Evolutionary conservation across 179 eudicot species (phyloP).

Genomic region (Corrigiola litoralis): DNA sequence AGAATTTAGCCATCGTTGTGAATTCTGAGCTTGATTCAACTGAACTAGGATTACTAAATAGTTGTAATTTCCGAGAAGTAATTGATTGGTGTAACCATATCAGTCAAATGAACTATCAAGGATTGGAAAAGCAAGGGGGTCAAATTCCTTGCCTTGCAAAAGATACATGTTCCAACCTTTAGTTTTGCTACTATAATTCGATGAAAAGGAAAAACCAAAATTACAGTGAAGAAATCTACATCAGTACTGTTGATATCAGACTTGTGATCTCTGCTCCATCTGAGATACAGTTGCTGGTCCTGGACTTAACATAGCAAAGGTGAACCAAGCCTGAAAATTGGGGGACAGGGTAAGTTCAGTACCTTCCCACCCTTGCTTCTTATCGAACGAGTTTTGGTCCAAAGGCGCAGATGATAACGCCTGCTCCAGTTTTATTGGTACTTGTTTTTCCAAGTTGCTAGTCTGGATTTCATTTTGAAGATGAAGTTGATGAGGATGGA

Average conservation of each 20-base stretch:
- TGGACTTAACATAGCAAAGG: constrained; percentile 50
- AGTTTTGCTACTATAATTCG: background rate
- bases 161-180: background rate
- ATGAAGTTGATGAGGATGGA: constrained; percentile 19
- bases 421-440: constrained; percentile 14
- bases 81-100: background rate
- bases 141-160: background rate
- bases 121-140: background rate
- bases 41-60: background rate
- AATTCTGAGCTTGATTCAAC: background rate
- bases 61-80: background rate
- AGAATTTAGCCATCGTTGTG: background rate
- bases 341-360: constrained; percentile 37
- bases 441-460: background rate
- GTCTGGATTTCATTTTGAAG: constrained; percentile 3
- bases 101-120: background rate
- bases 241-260: background rate
- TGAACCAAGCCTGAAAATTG: constrained; percentile 43
- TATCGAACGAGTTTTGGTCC: constrained; percentile 6
- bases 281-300: constrained; percentile 26
- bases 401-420: background rate
- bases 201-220: background rate
- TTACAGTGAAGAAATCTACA: background rate
- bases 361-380: constrained; percentile 12
- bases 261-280: constrained; percentile 6